phyloP scores from a whole-genome alignment of 202 grass and related monocot species.

The Schoenoplectus tabernaemontani region DNA sequence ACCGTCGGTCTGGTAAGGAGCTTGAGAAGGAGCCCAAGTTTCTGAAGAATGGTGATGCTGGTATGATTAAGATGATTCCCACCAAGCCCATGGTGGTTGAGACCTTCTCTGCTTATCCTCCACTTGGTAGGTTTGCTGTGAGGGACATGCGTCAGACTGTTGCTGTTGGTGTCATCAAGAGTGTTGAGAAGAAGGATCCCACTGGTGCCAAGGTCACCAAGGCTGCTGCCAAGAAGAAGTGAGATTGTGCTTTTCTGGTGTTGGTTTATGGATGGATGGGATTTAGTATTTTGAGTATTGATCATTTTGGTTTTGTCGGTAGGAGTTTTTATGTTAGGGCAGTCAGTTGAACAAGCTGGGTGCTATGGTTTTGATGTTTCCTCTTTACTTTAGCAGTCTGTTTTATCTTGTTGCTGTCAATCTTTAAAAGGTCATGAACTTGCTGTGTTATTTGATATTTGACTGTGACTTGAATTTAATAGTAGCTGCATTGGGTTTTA shows the following conservation, averaged over 20 bases:
- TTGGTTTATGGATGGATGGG: background rate
- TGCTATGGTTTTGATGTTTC: background rate
- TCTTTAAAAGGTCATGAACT: conserved; percentile 22
- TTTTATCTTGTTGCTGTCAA: conserved; percentile 3
- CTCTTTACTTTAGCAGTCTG: conserved; percentile 16
- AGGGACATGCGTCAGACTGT: conserved; percentile 87
- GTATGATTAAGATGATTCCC: conserved; percentile 76
- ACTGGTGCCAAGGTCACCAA: conserved; percentile 80
- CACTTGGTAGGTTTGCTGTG: conserved; percentile 70
- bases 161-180: conserved; percentile 75
- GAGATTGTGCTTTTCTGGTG: background rate
- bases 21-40: conserved; percentile 79
- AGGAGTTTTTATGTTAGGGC: conserved; percentile 22
- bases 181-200: conserved; percentile 80
- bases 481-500: conserved; percentile 9
- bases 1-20: conserved; percentile 80
- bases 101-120: conserved; percentile 59
- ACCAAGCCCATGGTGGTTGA: conserved; percentile 93
- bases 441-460: conserved; percentile 19
- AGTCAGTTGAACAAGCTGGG: conserved; percentile 27
- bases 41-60: conserved; percentile 80
- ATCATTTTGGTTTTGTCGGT: background rate
- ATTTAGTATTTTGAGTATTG: too few species aligned
- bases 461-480: conserved; percentile 21
- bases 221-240: conserved; percentile 88